Evolutionary conservation across 805 yeast genomes (phyloP).

Genomic region (Candida palmyrensis): DNA sequence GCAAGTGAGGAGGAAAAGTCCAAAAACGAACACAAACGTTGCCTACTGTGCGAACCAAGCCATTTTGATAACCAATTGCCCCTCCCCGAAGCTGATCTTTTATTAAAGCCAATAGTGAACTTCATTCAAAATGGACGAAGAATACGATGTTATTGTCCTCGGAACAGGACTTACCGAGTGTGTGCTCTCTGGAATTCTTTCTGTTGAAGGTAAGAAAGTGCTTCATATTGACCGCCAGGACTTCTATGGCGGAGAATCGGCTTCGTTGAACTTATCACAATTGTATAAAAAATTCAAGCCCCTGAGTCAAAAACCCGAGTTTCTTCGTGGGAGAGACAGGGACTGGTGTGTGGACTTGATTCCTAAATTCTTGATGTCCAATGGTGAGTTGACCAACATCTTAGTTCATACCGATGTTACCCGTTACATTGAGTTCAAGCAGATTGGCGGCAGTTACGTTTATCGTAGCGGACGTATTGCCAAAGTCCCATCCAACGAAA

Average conservation of each 20-base stretch:
- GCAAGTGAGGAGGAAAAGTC: too few species aligned
- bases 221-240: constrained; percentile 94
- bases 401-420: constrained; percentile 95
- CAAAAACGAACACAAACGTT: too few species aligned
- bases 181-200: constrained; percentile 84
- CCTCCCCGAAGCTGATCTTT: too few species aligned
- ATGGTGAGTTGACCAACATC: constrained; percentile 94
- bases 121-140: constrained; percentile 68
- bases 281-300: constrained; percentile 84
- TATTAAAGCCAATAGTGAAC: too few species aligned
- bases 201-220: constrained; percentile 98
- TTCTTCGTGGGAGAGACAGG: constrained; percentile 79
- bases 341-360: constrained; percentile 98
- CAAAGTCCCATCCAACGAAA: constrained; percentile 89
- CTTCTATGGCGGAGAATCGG: constrained; percentile 92
- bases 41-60: too few species aligned
- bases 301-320: constrained; percentile 56
- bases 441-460: constrained; percentile 92
- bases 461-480: constrained; percentile 87
- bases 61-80: too few species aligned
- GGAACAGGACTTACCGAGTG: constrained; percentile 98
- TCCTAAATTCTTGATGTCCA: constrained; percentile 96
- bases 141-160: constrained; percentile 92
- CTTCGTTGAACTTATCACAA: constrained; percentile 70
- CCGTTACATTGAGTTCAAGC: constrained; percentile 92